Evolutionary conservation across 208 protist genomes (phyloP).

Genomic region (Spongospora subterranea): DNA sequence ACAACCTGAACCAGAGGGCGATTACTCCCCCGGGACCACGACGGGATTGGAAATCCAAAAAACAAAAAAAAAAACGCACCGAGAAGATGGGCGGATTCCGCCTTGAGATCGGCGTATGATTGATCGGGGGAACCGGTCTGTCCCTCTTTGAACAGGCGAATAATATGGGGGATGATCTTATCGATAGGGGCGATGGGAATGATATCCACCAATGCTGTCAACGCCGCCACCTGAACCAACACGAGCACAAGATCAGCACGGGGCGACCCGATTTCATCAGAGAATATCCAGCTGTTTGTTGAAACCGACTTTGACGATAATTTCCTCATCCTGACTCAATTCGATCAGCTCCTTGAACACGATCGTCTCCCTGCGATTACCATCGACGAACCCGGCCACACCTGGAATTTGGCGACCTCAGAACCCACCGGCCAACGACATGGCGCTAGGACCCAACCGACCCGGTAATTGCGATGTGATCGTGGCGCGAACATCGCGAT

Average conservation of each 20-base stretch:
- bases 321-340: slow-evolving; percentile 12
- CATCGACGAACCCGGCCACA: not conserved
- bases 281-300: not conserved
- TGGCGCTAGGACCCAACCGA: not conserved
- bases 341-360: not conserved
- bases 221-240: slow-evolving; percentile 27
- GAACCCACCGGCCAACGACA: not conserved
- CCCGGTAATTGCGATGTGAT: not conserved
- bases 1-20: too few species aligned
- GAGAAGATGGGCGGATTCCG: not conserved
- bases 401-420: not conserved
- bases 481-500: not conserved
- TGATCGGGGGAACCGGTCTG: not conserved
- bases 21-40: too few species aligned
- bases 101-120: not conserved
- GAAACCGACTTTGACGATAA: slow-evolving; percentile 39
- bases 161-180: not conserved
- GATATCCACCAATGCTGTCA: not conserved
- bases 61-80: too few species aligned
- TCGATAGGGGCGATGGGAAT: not conserved
- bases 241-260: too few species aligned
- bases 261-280: not conserved
- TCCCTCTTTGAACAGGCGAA: slow-evolving; percentile 13
- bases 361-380: not conserved
- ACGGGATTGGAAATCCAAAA: too few species aligned